Conservation (phyloP, 495 filamentous ascomycete genomes). For the Opeltia flavorubescens region DNA sequence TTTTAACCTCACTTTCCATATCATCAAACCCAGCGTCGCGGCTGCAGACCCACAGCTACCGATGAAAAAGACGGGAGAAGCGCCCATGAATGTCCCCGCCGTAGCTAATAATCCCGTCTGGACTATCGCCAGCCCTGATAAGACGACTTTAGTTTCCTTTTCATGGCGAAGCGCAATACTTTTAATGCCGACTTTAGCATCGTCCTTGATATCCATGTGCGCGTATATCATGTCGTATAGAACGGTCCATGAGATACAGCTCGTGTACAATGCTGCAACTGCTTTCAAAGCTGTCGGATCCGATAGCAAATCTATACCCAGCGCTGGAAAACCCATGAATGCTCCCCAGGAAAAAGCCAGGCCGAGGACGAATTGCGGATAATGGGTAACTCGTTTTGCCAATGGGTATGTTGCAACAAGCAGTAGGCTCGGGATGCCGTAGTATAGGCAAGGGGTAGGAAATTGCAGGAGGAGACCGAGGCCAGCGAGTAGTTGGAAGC, state of each 20-base stretch:
- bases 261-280: conserved; percentile 63
- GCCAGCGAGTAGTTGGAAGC: conserved; percentile 65
- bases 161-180: conserved; percentile 86
- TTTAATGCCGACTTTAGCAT: conserved; percentile 86
- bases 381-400: conserved; percentile 86
- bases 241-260: conserved; percentile 86
- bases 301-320: conserved; percentile 65
- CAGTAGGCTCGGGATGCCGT: conserved; percentile 70
- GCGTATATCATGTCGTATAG: conserved; percentile 99
- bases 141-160: conserved; percentile 69
- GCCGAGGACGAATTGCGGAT: conserved; percentile 84
- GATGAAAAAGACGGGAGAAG: conserved; percentile 72
- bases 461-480: conserved; percentile 77
- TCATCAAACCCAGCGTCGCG: conserved; percentile 69
- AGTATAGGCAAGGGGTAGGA: conserved; percentile 68
- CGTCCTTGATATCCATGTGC: conserved; percentile 95
- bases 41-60: conserved; percentile 75
- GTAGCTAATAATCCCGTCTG: conserved; percentile 71
- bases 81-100: conserved; percentile 58
- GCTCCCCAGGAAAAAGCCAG: conserved; percentile 96
- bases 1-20: conserved; percentile 73
- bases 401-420: conserved; percentile 78
- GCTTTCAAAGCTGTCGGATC: conserved; percentile 50
- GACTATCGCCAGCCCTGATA: conserved; percentile 56
- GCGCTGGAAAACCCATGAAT: conserved; percentile 87